Conservation (phyloP, 345 rosid species). For the Raphanus sativus region DNA sequence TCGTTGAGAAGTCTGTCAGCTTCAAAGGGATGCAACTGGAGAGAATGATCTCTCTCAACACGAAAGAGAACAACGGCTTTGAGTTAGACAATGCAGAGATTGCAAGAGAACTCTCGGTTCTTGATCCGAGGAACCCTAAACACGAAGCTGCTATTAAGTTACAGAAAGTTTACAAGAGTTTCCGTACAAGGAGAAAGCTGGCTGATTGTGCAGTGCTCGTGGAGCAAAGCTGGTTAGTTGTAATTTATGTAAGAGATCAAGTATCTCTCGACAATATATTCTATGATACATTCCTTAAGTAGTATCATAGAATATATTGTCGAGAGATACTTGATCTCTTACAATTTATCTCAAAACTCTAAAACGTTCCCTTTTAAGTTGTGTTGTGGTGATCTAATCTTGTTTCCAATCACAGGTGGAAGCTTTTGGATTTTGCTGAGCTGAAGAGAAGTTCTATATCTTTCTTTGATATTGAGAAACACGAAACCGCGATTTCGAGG, state of each 20-base stretch:
- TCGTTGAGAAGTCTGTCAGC: conserved; percentile 76
- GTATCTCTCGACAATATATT: too few relatives aligned
- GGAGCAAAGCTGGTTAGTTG: conserved; percentile 83
- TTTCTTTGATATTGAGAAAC: conserved; percentile 85
- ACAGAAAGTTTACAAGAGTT: conserved; percentile 93
- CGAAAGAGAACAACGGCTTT: conserved; percentile 19
- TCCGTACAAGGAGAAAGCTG: conserved; percentile 86
- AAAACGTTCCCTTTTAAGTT: not conserved
- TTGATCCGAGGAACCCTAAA: conserved; percentile 58
- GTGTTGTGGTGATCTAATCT: conserved; percentile 30
- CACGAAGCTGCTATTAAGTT: conserved; percentile 82
- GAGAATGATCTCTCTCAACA: conserved; percentile 45
- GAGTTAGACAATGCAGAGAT: conserved; percentile 18
- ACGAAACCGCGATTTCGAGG: conserved; percentile 88
- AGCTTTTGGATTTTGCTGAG: conserved; percentile 83
- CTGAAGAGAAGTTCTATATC: conserved; percentile 86
- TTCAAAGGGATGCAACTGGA: conserved; percentile 62
- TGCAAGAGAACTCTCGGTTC: conserved; percentile 34
- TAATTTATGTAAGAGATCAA: too few relatives aligned
- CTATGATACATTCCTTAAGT: too few relatives aligned
- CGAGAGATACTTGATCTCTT: too few relatives aligned
- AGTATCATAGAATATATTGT: too few relatives aligned
- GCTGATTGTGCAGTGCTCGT: conserved; percentile 94
- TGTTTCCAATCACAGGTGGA: conserved; percentile 58
- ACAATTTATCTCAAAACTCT: not conserved